Evolutionary conservation across 345 rosid genomes (phyloP), one percentile per base, ranked within the genome.

Genomic region (Jatropha curcas): DNA sequence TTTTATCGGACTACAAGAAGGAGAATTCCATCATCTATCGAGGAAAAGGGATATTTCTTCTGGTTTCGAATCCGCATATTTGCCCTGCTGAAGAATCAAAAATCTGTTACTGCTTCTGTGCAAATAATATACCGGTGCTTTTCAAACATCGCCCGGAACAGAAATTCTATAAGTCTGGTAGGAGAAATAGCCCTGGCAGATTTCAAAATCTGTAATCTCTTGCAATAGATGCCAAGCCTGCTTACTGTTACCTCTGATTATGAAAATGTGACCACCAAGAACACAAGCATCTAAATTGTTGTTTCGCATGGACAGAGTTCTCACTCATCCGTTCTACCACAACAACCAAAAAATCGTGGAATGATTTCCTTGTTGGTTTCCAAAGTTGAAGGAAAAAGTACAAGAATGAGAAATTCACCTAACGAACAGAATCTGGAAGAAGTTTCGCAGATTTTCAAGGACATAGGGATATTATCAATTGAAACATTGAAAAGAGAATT

Each of bases 361-460:
- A 77, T 88, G 79, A 83, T 94, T 58, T 91, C 96, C n/a, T 79
- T 98, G 92, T 71, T 91, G 75, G 75, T 88, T 95, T 61, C 96
- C 98, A 0, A 79, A 84, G 91, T 71, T 88, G 22, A 92, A 85
- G 89, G 89, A 92, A 77, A 82, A 92, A 92, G 76, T 82, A 88
- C 35, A 92, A 88, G 87, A 74, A 64, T 1, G 90, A 84, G 71
- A 79, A 41, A 58, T 65, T 90, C 96, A 11, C 92, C 98, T 4
- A 83, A 73, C 67, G 84, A 61, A 84, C 93, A 6, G 97, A 92
- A 68, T 88, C 99, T n/a, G 0, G 98, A 92, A 71, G 95, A 86
- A 27, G 97, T 84, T 20, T 86, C 97, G 2, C 93, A 88, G 82
- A 77, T 77, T 59, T 71, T 85, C 75, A 90, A 85, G 82, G 97